Conservation (phyloP, 306 rosid genomes). For the apple (Malus domestica) region DNA sequence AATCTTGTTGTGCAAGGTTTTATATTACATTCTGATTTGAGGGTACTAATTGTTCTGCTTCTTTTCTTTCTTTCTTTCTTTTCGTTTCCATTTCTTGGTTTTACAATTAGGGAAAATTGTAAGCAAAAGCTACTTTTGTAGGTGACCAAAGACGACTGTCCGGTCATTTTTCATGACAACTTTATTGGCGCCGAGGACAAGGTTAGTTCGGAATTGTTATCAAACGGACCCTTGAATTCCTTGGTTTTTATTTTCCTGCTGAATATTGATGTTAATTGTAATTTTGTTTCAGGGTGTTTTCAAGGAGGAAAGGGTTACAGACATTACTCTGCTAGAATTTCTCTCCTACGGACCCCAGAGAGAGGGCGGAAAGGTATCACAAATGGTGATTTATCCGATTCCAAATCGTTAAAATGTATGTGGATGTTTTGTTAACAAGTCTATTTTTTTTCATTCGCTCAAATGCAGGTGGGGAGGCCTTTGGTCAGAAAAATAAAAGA, state of each 20-base stretch:
- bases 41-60: slow-evolving; percentile 8
- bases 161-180: slow-evolving; percentile 76
- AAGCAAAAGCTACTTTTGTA: slow-evolving; percentile 37
- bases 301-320: slow-evolving; percentile 51
- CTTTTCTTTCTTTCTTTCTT: background rate
- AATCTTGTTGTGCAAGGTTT: background rate
- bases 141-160: slow-evolving; percentile 77
- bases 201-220: slow-evolving; percentile 25
- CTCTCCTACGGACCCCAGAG: slow-evolving; percentile 64
- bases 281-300: slow-evolving; percentile 51
- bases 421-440: background rate
- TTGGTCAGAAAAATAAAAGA: slow-evolving; percentile 52
- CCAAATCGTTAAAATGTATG: background rate
- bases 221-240: background rate
- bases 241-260: background rate
- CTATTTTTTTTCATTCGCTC: background rate
- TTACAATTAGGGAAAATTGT: slow-evolving; percentile 10
- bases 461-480: slow-evolving; percentile 32
- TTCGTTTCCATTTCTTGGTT: background rate
- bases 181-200: slow-evolving; percentile 43
- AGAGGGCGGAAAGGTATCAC: slow-evolving; percentile 28
- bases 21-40: background rate
- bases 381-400: background rate
- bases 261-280: background rate
- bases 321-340: slow-evolving; percentile 46